These are phyloP conservation scores for Taphrina wiesneri DNA, from an alignment of 1,139 yeast species.

Conservation along the genomic window DNA sequence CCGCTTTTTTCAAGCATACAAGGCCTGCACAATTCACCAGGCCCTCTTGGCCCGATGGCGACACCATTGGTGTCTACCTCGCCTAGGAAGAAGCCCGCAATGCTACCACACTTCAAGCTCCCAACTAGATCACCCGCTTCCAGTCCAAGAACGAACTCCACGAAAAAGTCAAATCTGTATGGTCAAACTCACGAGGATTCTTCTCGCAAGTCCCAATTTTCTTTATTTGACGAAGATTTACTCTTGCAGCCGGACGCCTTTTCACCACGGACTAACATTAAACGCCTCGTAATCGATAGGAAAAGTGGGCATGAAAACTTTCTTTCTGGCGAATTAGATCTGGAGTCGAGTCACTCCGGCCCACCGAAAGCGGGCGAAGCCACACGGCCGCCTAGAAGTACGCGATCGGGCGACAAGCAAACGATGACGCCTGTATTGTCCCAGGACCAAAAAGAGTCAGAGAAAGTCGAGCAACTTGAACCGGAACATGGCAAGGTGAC, in stretches of 20 bases:
- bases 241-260: constrained; percentile 72
- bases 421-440: background rate
- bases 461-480: background rate
- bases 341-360: constrained; percentile 36
- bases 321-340: constrained; percentile 39
- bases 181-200: background rate
- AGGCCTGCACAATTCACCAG: constrained; percentile 36
- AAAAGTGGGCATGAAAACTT: constrained; percentile 44
- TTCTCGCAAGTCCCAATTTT: constrained; percentile 1
- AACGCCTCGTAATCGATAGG: constrained; percentile 60
- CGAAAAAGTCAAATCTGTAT: background rate
- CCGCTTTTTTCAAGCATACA: constrained; percentile 57
- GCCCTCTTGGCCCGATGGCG: constrained; percentile 54
- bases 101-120: constrained; percentile 64
- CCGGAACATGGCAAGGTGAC: background rate
- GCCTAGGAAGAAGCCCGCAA: constrained; percentile 54
- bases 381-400: background rate
- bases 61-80: constrained; percentile 52
- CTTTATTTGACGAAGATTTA: constrained; percentile 55
- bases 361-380: constrained; percentile 38
- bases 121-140: constrained; percentile 53
- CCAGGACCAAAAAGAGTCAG: background rate
- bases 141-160: background rate
- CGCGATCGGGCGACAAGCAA: background rate
- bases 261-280: constrained; percentile 62